Conservation (phyloP, 139 green algal species). For the Edaphochlamys debaryana region DNA sequence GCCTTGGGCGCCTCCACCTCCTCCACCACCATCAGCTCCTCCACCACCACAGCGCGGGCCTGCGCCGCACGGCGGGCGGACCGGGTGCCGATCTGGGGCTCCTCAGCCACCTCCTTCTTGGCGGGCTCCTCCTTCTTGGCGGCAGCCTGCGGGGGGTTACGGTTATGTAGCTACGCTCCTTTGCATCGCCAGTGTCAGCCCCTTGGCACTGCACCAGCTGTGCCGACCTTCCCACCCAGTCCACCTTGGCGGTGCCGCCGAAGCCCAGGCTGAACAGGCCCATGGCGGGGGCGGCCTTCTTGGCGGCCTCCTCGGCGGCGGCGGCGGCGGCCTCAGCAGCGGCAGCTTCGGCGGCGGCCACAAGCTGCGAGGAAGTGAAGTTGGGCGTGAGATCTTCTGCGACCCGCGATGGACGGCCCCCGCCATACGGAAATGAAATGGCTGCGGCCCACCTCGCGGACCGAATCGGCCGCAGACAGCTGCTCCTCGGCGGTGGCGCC, state of each 20-base stretch:
- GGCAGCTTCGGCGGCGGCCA: slow-evolving; percentile 12
- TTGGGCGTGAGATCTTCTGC: too few relatives aligned
- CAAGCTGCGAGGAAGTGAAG: background rate
- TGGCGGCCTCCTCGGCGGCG: slow-evolving; percentile 29
- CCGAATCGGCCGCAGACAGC: slow-evolving; percentile 22
- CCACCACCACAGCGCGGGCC: background rate
- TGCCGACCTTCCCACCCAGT: too few relatives aligned
- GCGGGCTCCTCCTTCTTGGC: background rate
- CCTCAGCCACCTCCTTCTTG: background rate
- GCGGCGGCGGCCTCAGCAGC: slow-evolving; percentile 17
- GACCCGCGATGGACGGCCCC: too few relatives aligned
- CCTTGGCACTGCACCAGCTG: too few relatives aligned
- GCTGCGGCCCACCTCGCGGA: slow-evolving; percentile 13
- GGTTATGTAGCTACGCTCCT: too few relatives aligned
- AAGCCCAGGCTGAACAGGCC: slow-evolving; percentile 31
- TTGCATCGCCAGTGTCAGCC: too few relatives aligned
- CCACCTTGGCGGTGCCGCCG: background rate
- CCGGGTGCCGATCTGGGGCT: background rate
- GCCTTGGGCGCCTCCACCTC: slow-evolving; percentile 28
- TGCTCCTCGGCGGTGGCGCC: slow-evolving; percentile 1
- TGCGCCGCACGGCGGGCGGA: slow-evolving; percentile 1
- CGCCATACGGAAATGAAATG: too few relatives aligned
- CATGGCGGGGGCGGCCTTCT: background rate
- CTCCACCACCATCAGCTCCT: slow-evolving; percentile 10
- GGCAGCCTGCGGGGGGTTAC: background rate